Evolutionary conservation across 1,284 basidiomycete species (phyloP).

Genomic region (Fistulinella cinereoalba): DNA sequence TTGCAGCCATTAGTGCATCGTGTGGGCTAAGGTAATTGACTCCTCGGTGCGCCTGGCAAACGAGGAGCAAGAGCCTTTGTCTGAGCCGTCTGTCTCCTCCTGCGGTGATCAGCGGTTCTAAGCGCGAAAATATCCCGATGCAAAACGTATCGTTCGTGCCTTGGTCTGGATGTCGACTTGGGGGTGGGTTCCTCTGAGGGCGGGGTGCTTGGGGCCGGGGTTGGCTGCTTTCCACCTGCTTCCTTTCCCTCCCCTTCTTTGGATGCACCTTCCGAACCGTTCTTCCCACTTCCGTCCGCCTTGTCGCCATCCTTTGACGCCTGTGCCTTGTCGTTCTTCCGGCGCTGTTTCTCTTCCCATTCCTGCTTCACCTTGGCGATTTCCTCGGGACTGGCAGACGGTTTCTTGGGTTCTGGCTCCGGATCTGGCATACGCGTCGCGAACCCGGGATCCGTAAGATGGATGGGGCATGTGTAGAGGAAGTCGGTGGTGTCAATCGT

Average conservation of each 20-base stretch:
- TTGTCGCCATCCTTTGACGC: constrained; percentile 36
- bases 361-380: constrained; percentile 72
- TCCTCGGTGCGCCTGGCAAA: constrained; percentile 48
- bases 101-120: constrained; percentile 56
- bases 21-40: constrained; percentile 14
- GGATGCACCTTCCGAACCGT: constrained; percentile 25
- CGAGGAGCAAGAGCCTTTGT: constrained; percentile 56
- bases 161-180: constrained; percentile 17
- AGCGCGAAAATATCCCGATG: constrained; percentile 64
- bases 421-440: constrained; percentile 53
- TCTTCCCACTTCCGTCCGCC: constrained; percentile 30
- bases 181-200: constrained; percentile 31
- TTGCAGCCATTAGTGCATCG: too few species aligned
- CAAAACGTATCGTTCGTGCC: constrained; percentile 54
- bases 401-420: constrained; percentile 39
- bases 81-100: constrained; percentile 52
- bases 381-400: constrained; percentile 57
- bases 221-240: constrained; percentile 27
- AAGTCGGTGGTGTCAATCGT: constrained; percentile 75
- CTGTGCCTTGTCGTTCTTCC: constrained; percentile 54
- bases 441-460: constrained; percentile 70
- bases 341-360: constrained; percentile 71
- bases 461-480: constrained; percentile 65
- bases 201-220: constrained; percentile 16
- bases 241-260: constrained; percentile 23